phyloP scores from a whole-genome alignment of 805 yeast species.

The Cyberlindnera misumaiensis region DNA sequence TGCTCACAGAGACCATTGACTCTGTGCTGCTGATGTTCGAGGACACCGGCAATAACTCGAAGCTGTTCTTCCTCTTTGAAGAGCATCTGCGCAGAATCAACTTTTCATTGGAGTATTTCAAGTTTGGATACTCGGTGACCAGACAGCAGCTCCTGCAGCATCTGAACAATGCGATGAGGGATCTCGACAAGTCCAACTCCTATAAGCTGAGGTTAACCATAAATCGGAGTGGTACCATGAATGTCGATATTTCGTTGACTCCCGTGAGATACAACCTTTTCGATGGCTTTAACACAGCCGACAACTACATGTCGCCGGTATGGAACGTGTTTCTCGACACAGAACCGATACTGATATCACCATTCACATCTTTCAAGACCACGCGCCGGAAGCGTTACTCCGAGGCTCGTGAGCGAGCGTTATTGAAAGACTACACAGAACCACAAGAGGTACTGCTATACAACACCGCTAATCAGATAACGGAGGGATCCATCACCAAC shows the following conservation, averaged over 20 bases:
- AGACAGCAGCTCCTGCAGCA: conserved; percentile 34
- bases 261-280: conserved; percentile 26
- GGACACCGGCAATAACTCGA: conserved; percentile 11
- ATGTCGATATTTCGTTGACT: conserved; percentile 29
- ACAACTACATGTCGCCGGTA: conserved; percentile 22
- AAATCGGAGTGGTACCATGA: conserved; percentile 29
- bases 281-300: conserved; percentile 21
- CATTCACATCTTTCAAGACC: conserved; percentile 85
- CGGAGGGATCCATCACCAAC: conserved; percentile 82
- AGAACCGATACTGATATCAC: conserved; percentile 47
- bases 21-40: conserved; percentile 8
- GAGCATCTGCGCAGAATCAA: conserved; percentile 59
- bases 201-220: conserved; percentile 45
- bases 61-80: conserved; percentile 50
- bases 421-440: conserved; percentile 21
- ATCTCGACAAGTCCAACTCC: conserved; percentile 26
- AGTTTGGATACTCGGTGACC: conserved; percentile 38
- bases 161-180: conserved; percentile 31
- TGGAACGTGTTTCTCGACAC: conserved; percentile 65
- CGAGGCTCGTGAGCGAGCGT: conserved; percentile 47
- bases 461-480: conserved; percentile 51
- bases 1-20: conserved; percentile 24
- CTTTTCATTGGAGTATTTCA: conserved; percentile 48
- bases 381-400: conserved; percentile 61
- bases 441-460: conserved; percentile 66